Base-by-base conservation (phyloP, 805 yeast species). In the Saccharomycodes ludwigii region DNA sequence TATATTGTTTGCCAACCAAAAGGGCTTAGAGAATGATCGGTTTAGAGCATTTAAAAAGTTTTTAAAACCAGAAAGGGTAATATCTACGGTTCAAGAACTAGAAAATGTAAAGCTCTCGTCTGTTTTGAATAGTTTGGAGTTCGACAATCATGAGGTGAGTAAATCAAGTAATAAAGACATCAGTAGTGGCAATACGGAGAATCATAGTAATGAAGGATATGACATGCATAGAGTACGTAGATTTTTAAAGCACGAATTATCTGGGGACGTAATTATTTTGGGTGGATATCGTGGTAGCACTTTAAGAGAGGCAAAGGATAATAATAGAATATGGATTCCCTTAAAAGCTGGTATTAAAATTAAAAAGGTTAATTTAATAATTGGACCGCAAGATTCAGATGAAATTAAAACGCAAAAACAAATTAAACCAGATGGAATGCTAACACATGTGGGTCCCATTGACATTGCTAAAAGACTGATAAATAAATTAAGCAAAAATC, bases 201-300 rank as follows among this genome's bases (percentile, higher is more conserved):
- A n/a, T n/a, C n/a, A n/a, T n/a, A n/a, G n/a, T n/a, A n/a, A n/a
- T n/a, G n/a, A n/a, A n/a, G n/a, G n/a, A n/a, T n/a, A n/a, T n/a
- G n/a, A n/a, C n/a, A n/a, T n/a, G n/a, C n/a, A n/a, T n/a, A n/a
- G n/a, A n/a, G n/a, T n/a, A n/a, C n/a, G n/a, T n/a, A n/a, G n/a
- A n/a, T n/a, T n/a, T n/a, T n/a, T n/a, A n/a, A n/a, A n/a, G n/a
- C n/a, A n/a, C n/a, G 68, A 68, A 17, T 42, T 84, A 2, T 76
- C 73, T 15, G 95, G 95, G 4, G 85, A 85, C 46, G 65, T 86
- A 2, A 70, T 86, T 2, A 61, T 86, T 2, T 37, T 86, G 52
- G 95, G 95, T 4, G 96, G 96, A 0, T 86, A 80, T 53, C 63
- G 96, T 44, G 96, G 96, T 2, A 72, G 84, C 27, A 69, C 78